Evolutionary conservation across 805 yeast genomes (phyloP).

Genomic region (Saccharomycopsis schoenii): DNA sequence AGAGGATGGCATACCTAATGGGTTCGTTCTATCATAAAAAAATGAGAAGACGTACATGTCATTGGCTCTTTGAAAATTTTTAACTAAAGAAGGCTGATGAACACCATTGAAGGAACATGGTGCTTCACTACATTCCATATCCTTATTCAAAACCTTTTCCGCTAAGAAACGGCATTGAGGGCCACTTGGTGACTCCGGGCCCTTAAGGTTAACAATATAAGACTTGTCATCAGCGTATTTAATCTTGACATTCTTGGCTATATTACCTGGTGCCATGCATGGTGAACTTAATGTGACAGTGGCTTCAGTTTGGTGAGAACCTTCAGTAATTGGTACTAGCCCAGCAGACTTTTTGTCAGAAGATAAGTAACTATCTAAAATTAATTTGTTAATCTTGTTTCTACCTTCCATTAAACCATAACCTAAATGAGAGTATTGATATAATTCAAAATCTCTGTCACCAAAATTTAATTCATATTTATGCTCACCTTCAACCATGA

Average conservation of each 20-base stretch:
- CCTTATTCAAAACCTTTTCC: conserved; percentile 76
- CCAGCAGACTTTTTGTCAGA: conserved; percentile 22
- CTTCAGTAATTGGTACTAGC: conserved; percentile 19
- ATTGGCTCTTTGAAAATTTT: conserved; percentile 58
- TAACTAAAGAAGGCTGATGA: conserved; percentile 86
- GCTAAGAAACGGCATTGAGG: conserved; percentile 83
- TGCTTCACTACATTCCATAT: conserved; percentile 54
- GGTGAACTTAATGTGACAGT: conserved; percentile 55
- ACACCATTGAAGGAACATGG: conserved; percentile 97
- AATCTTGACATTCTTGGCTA: conserved; percentile 52
- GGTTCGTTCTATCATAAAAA: conserved; percentile 90
- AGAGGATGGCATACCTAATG: conserved; percentile 88
- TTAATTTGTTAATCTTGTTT: conserved; percentile 59
- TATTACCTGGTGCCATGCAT: conserved; percentile 74
- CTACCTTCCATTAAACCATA: conserved; percentile 95
- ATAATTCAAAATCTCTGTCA: conserved; percentile 64
- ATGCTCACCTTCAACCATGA: conserved; percentile 80
- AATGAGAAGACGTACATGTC: conserved; percentile 89
- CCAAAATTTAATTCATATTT: conserved; percentile 76
- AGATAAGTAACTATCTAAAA: conserved; percentile 44
- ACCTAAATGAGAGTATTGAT: conserved; percentile 92
- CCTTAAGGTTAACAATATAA: conserved; percentile 52
- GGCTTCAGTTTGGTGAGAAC: conserved; percentile 30
- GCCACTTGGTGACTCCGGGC: conserved; percentile 55
- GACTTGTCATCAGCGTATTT: conserved; percentile 37